Evolutionary conservation across 1,139 yeast species (phyloP).

Genomic region (Hyphopichia burtonii): DNA sequence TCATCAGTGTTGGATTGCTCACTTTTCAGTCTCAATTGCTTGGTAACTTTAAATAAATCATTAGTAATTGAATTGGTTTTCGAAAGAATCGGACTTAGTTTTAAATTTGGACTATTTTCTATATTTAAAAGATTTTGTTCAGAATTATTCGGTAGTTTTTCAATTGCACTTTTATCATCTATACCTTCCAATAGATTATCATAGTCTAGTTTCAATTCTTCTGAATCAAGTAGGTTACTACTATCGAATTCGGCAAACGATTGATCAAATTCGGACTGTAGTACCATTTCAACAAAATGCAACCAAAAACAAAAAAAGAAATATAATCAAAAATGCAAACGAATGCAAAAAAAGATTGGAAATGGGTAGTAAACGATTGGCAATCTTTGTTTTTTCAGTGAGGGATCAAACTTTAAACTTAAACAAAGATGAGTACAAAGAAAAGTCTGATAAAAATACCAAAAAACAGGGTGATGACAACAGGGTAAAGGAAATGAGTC

Average conservation of each 20-base stretch:
- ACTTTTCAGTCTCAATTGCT: constrained; percentile 15
- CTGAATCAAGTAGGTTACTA: constrained; percentile 10
- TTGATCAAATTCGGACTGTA: background rate
- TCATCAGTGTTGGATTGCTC: constrained; percentile 2
- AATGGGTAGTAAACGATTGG: too few species aligned
- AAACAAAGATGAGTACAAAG: background rate
- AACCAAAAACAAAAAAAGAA: too few species aligned
- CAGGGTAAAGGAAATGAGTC: too few species aligned
- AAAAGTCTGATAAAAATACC: background rate
- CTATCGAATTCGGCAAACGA: constrained; percentile 1
- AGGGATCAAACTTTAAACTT: background rate
- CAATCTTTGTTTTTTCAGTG: too few species aligned
- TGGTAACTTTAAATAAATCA: constrained; percentile 43
- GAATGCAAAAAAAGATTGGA: too few species aligned
- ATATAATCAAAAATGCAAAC: too few species aligned
- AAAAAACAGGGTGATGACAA: background rate
- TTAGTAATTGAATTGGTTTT: constrained; percentile 19
- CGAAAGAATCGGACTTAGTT: constrained; percentile 10
- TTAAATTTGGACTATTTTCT: constrained; percentile 6
- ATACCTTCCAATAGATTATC: constrained; percentile 17
- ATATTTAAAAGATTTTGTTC: background rate
- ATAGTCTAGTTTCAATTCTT: constrained; percentile 27
- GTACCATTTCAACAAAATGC: background rate
- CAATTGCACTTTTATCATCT: constrained; percentile 4
- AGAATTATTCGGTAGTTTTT: background rate